phyloP scores from a whole-genome alignment of 2,329 filamentous ascomycete genomes.

The Neonectria coccinea region DNA sequence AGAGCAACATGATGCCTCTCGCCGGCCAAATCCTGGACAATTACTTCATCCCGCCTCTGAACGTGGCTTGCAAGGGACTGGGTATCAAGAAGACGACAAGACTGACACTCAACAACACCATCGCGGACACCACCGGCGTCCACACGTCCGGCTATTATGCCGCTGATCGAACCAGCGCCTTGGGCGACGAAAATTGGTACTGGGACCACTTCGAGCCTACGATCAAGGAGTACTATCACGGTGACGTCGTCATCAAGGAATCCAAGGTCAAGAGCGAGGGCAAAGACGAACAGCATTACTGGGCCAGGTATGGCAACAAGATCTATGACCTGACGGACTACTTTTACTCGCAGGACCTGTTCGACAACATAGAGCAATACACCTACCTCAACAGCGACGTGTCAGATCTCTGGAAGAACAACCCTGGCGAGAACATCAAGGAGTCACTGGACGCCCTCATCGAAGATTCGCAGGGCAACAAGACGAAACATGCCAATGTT shows the following conservation, averaged over 20 bases:
- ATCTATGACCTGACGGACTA: constrained; percentile 95
- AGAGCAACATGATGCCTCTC: constrained; percentile 78
- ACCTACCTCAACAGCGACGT: constrained; percentile 79
- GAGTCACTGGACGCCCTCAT: constrained; percentile 69
- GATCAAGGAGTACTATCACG: constrained; percentile 89
- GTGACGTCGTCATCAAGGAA: constrained; percentile 80
- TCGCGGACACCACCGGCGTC: constrained; percentile 64
- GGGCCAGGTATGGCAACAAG: constrained; percentile 80
- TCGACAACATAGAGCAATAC: constrained; percentile 68
- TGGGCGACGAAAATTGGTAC: constrained; percentile 83
- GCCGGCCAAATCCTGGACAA: constrained; percentile 82
- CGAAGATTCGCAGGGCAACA: constrained; percentile 60
- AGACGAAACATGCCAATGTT: constrained; percentile 63
- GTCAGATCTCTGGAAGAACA: constrained; percentile 75
- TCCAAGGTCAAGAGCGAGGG: constrained; percentile 73
- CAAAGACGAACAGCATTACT: constrained; percentile 73
- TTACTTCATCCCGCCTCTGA: constrained; percentile 88
- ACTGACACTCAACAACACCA: constrained; percentile 74
- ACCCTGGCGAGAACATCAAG: constrained; percentile 84
- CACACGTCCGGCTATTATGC: constrained; percentile 78
- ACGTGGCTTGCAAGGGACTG: constrained; percentile 78
- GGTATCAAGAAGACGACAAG: constrained; percentile 68
- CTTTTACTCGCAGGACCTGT: constrained; percentile 76
- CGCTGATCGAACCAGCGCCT: constrained; percentile 64
- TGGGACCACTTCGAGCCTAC: constrained; percentile 76